A percentile compares a stretch with the other conserved stretches of the same genome.
These are phyloP conservation scores for Bruguiera hainesii DNA, from an alignment of 441 rosid species.

Conservation along the genomic window DNA sequence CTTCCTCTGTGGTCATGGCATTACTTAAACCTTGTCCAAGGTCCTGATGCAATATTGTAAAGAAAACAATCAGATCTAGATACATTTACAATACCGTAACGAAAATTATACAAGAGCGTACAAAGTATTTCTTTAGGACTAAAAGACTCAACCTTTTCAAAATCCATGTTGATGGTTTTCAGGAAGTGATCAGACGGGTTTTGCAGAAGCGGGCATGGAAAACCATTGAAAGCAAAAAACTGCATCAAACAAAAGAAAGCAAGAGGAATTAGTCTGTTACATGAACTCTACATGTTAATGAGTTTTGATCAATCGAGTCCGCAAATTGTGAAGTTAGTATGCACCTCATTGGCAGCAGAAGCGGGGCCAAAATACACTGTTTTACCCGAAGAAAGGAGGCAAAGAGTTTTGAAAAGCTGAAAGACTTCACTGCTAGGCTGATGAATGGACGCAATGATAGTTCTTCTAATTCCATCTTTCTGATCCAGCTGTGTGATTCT, in stretches of 20 bases:
- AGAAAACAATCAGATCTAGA: neutral
- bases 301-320: too few species aligned
- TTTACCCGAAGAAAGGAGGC: slow-evolving; percentile 42
- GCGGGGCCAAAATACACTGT: slow-evolving; percentile 40
- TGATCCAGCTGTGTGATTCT: slow-evolving; percentile 31
- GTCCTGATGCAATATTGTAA: slow-evolving; percentile 5
- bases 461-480: slow-evolving; percentile 29
- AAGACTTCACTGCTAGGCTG: slow-evolving; percentile 60
- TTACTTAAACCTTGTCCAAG: slow-evolving; percentile 1
- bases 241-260: slow-evolving; percentile 7
- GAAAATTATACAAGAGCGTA: neutral
- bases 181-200: slow-evolving; percentile 61
- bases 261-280: neutral
- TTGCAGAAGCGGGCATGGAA: slow-evolving; percentile 45
- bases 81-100: too few species aligned
- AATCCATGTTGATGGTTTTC: slow-evolving; percentile 49
- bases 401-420: slow-evolving; percentile 41
- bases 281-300: neutral
- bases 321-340: neutral
- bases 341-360: slow-evolving; percentile 37
- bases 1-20: slow-evolving; percentile 30
- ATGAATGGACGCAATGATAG: slow-evolving; percentile 47
- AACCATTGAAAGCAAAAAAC: slow-evolving; percentile 50
- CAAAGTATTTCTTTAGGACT: neutral
- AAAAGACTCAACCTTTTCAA: slow-evolving; percentile 28